Percentiles rank a stretch among this genome's conserved stretches.
phyloP scores from a whole-genome alignment of 768 basidiomycete species.

The Ramaria sp. region DNA sequence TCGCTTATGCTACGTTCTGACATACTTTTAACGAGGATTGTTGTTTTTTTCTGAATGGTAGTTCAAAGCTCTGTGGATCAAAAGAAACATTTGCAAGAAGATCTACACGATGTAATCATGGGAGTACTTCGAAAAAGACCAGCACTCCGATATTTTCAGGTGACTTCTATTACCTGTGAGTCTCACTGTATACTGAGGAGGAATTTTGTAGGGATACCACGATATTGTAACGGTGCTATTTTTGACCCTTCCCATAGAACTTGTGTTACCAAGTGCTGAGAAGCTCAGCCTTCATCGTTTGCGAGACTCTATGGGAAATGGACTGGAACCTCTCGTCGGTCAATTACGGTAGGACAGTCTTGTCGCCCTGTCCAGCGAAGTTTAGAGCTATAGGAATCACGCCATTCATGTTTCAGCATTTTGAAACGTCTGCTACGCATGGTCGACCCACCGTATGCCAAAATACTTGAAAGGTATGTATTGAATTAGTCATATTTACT shows the following conservation, averaged over 20 bases:
- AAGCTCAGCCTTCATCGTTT: conserved; percentile 68
- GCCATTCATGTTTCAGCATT: conserved; percentile 33
- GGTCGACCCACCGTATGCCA: conserved; percentile 59
- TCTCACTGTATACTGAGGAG: conserved; percentile 5
- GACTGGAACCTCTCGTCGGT: conserved; percentile 77
- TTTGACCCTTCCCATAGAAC: conserved; percentile 54
- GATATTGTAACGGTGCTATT: conserved; percentile 82
- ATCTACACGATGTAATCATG: conserved; percentile 64
- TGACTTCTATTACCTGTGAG: too few relatives aligned
- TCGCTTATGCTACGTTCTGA: not conserved
- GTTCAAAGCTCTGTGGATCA: conserved; percentile 17
- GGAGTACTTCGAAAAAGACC: conserved; percentile 63
- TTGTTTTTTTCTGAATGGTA: not conserved
- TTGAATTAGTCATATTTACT: not conserved
- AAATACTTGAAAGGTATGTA: conserved; percentile 54
- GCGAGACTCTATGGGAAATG: conserved; percentile 80
- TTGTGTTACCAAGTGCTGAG: conserved; percentile 50
- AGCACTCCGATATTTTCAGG: conserved; percentile 77
- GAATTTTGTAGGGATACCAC: conserved; percentile 64
- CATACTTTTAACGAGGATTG: too few relatives aligned
- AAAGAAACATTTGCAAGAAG: conserved; percentile 47
- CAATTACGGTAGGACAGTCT: conserved; percentile 43
- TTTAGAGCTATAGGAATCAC: too few relatives aligned
- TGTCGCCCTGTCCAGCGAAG: not conserved
- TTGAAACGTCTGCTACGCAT: conserved; percentile 62